Percentiles rank a stretch among this genome's conserved stretches.
Conservation (phyloP, 163 green algal genomes). For the Scenedesmus sp. region DNA sequence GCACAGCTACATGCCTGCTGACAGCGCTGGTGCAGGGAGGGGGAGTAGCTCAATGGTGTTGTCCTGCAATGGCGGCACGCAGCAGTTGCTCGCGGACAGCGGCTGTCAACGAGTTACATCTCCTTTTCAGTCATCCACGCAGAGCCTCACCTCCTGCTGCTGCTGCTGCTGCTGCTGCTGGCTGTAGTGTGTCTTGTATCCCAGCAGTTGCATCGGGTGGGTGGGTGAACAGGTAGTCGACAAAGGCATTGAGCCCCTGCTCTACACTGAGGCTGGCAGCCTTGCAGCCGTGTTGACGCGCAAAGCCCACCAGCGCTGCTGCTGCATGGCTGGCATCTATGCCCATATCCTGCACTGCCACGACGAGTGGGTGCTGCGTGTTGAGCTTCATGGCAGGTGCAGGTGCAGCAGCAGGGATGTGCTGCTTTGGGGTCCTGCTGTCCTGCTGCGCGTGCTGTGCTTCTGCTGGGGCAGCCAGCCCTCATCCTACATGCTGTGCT, state of each 20-base stretch:
- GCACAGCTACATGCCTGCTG: too few species aligned
- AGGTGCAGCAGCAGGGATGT: background rate
- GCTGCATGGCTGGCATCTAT: conserved; percentile 6
- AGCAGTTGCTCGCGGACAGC: background rate
- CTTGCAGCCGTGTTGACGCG: background rate
- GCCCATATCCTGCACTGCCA: conserved; percentile 3
- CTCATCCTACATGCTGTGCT: background rate
- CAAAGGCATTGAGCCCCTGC: conserved; percentile 28
- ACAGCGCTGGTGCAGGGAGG: too few species aligned
- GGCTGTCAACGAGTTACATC: background rate
- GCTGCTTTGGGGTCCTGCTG: background rate
- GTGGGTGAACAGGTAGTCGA: conserved; percentile 30
- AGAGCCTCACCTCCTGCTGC: background rate
- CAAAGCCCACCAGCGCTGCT: conserved; percentile 26
- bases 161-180: background rate
- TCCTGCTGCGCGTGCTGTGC: conserved; percentile 11
- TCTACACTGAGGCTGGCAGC: background rate
- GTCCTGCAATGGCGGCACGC: too few species aligned
- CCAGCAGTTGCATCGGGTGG: conserved; percentile 5
- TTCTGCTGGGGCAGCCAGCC: background rate
- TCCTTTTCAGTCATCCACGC: background rate
- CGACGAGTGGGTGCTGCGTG: background rate
- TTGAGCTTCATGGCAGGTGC: conserved; percentile 9
- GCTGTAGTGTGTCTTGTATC: background rate
- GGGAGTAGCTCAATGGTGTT: too few species aligned